Conservation (phyloP, 805 yeast genomes). For the Ogataea wickerhamii region DNA sequence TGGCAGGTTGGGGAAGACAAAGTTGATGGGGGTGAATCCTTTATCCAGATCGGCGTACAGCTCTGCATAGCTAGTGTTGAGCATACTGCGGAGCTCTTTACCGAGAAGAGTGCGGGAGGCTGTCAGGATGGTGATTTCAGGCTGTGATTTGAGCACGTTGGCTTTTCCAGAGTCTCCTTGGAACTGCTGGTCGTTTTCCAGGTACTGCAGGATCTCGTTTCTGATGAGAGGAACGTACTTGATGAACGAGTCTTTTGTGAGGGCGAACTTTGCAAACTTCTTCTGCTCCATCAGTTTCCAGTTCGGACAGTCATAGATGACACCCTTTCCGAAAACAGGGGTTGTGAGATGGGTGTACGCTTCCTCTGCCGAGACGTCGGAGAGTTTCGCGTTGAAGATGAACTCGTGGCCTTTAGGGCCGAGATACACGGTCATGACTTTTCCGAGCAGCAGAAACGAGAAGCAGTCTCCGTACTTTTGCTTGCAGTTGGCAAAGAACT, state of each 20-base stretch:
- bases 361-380: slow-evolving; percentile 92
- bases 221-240: slow-evolving; percentile 84
- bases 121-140: slow-evolving; percentile 94
- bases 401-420: slow-evolving; percentile 99
- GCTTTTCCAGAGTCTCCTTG: slow-evolving; percentile 45
- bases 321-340: slow-evolving; percentile 98
- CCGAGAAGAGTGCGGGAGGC: slow-evolving; percentile 92
- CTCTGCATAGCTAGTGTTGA: slow-evolving; percentile 79
- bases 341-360: slow-evolving; percentile 96
- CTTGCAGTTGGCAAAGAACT: slow-evolving; percentile 77
- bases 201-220: slow-evolving; percentile 70
- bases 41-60: slow-evolving; percentile 89
- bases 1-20: slow-evolving; percentile 93
- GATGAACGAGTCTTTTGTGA: slow-evolving; percentile 80
- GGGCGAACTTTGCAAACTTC: slow-evolving; percentile 88
- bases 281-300: slow-evolving; percentile 95
- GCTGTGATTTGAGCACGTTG: slow-evolving; percentile 78
- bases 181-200: slow-evolving; percentile 51
- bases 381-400: slow-evolving; percentile 82
- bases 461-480: slow-evolving; percentile 88
- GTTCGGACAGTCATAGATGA: slow-evolving; percentile 95
- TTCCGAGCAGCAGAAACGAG: slow-evolving; percentile 85
- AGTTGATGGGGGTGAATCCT: slow-evolving; percentile 94
- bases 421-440: slow-evolving; percentile 88
- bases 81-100: slow-evolving; percentile 80